phyloP scores from a whole-genome alignment of 768 basidiomycete genomes.

The Leccinum broughii region DNA sequence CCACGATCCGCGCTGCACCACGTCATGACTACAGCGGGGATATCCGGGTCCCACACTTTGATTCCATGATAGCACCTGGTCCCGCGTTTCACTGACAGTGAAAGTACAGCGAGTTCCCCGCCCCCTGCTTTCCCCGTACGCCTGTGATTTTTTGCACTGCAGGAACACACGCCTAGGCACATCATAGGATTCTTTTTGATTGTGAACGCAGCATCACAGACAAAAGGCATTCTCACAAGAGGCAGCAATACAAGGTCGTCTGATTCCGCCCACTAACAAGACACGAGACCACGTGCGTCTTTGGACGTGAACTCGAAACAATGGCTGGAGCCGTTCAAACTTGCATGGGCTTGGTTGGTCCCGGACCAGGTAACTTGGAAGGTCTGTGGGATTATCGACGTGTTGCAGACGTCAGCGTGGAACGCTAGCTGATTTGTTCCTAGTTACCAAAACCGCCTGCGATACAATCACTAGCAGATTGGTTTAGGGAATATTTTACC shows the following conservation, averaged over 20 bases:
- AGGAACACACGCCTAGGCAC: conserved; percentile 7
- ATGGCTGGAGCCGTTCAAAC: not conserved
- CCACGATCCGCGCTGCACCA: conserved; percentile 2
- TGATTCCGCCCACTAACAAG: conserved; percentile 3
- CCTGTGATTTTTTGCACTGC: not conserved
- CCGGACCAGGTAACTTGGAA: not conserved
- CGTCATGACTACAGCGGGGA: conserved; percentile 11
- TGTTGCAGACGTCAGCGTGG: not conserved
- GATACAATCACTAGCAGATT: conserved; percentile 2
- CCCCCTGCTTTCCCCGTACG: not conserved
- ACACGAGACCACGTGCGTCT: not conserved
- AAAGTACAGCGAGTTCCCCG: not conserved
- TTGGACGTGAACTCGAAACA: conserved; percentile 1
- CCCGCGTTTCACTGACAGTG: not conserved
- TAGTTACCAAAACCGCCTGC: conserved; percentile 7
- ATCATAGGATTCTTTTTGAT: conserved; percentile 1
- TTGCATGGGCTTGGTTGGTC: not conserved
- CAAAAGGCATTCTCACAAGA: conserved; percentile 10
- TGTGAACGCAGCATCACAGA: not conserved
- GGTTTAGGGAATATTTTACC: not conserved
- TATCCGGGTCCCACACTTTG: conserved; percentile 1
- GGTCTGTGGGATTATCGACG: not conserved
- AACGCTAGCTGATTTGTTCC: not conserved
- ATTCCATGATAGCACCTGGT: not conserved
- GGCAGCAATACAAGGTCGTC: conserved; percentile 2